Evolutionary conservation across 495 filamentous ascomycete genomes (phyloP).

Genomic region (Corynascus novoguineensis): DNA sequence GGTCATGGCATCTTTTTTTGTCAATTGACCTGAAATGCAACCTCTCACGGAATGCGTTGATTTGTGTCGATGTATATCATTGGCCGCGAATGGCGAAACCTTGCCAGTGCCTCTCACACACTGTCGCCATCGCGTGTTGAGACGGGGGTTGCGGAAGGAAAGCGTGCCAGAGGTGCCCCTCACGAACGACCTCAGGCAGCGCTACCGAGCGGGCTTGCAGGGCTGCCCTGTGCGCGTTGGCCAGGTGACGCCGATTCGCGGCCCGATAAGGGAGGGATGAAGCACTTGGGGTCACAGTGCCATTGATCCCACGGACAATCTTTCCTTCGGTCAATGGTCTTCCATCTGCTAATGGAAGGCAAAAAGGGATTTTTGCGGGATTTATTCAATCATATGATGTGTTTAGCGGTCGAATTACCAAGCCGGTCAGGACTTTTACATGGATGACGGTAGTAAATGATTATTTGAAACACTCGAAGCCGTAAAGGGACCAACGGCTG

Average conservation of each 20-base stretch:
- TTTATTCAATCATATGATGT: neutral
- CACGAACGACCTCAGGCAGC: neutral
- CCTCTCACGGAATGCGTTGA: neutral
- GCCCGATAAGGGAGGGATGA: neutral
- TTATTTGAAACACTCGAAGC: too few species aligned
- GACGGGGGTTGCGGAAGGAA: constrained; percentile 6
- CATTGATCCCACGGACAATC: neutral
- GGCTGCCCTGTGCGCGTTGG: constrained; percentile 9
- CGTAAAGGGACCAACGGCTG: too few species aligned
- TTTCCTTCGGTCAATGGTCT: neutral
- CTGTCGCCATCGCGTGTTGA: neutral
- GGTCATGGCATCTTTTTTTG: constrained; percentile 49
- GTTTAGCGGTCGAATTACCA: too few species aligned
- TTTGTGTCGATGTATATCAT: neutral
- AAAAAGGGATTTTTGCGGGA: too few species aligned
- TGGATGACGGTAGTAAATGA: too few species aligned
- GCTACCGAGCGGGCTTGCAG: constrained; percentile 2
- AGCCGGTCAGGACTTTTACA: too few species aligned
- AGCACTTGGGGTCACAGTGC: neutral
- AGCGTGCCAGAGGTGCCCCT: neutral
- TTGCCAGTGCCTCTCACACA: neutral
- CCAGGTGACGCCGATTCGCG: constrained; percentile 13
- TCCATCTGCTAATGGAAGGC: neutral
- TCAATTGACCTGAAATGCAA: constrained; percentile 8
- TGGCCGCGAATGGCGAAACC: neutral